Evolutionary conservation across 2,329 filamentous ascomycete genomes (phyloP).

Genomic region (Diplocarpon mali): DNA sequence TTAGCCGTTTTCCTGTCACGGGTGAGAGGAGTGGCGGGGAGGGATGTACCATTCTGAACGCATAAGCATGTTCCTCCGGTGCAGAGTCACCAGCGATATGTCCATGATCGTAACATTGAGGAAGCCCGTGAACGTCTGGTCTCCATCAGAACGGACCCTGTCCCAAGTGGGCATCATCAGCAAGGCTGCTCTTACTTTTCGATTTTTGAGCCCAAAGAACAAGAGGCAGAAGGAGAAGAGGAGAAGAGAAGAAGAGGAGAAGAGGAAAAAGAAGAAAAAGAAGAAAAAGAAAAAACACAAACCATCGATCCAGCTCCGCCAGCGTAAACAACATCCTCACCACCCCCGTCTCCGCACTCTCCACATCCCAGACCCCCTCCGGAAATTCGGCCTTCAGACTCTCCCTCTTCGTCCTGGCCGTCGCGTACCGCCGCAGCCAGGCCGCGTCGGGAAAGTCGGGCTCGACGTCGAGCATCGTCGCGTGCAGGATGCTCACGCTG

Average conservation of each 20-base stretch:
- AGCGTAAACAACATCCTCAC: constrained; percentile 31
- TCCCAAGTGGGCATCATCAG: background rate
- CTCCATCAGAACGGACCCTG: constrained; percentile 27
- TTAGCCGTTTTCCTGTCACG: background rate
- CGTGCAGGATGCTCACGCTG: constrained; percentile 28
- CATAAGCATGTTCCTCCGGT: constrained; percentile 28
- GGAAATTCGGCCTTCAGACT: constrained; percentile 40
- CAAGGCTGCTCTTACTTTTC: too few species aligned
- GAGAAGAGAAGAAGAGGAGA: too few species aligned
- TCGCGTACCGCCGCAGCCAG: constrained; percentile 41
- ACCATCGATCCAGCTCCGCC: constrained; percentile 34
- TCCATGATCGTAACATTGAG: constrained; percentile 24
- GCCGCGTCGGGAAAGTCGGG: constrained; percentile 40
- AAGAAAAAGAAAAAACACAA: background rate
- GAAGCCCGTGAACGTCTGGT: constrained; percentile 31
- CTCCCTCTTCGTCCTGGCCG: constrained; percentile 36
- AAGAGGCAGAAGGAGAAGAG: background rate
- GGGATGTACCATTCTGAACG: constrained; percentile 32
- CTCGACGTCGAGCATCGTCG: constrained; percentile 44
- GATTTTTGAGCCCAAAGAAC: too few species aligned
- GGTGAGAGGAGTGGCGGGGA: background rate
- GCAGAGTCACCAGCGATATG: constrained; percentile 20
- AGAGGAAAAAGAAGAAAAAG: background rate
- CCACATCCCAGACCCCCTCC: constrained; percentile 29
- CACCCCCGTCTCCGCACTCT: constrained; percentile 26